Percentiles rank a stretch among this genome's conserved stretches.
Conservation (phyloP, 345 rosid genomes). For the Brassica rapa region DNA sequence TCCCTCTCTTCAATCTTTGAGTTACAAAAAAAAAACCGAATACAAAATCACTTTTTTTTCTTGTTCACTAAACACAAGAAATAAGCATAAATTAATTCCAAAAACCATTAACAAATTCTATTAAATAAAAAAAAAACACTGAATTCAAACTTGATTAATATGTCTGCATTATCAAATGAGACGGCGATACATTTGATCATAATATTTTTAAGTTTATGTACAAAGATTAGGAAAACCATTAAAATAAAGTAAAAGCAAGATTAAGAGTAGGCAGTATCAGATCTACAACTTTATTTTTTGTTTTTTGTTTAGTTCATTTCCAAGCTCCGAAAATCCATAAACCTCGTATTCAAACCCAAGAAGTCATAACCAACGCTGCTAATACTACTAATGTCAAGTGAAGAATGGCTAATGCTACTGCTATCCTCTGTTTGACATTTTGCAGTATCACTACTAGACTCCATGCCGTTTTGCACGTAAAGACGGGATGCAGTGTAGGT, state of each 20-base stretch:
- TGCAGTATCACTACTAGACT: constrained; percentile 49
- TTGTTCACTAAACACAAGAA: too few species aligned
- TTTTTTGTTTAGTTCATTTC: constrained; percentile 53
- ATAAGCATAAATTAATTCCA: not conserved
- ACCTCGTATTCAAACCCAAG: constrained; percentile 67
- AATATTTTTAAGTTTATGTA: constrained; percentile 7
- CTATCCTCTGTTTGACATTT: constrained; percentile 36
- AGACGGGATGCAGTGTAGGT: constrained; percentile 56
- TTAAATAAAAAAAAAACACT: not conserved
- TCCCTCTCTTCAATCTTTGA: not conserved
- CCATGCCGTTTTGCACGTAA: constrained; percentile 57
- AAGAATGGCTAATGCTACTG: constrained; percentile 39
- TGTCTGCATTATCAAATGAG: constrained; percentile 10
- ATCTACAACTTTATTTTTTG: not conserved
- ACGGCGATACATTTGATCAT: not conserved
- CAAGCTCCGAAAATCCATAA: constrained; percentile 67
- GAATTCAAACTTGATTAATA: not conserved
- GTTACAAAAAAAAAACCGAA: not conserved
- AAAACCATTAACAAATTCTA: not conserved
- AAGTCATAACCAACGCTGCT: constrained; percentile 59
- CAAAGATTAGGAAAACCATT: not conserved
- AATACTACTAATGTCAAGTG: constrained; percentile 17
- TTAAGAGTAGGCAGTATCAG: constrained; percentile 1
- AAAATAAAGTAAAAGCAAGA: constrained; percentile 1
- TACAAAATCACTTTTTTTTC: too few species aligned